Base-by-base conservation (phyloP, 148 eudicot genomes). In the Beta vulgaris region DNA sequence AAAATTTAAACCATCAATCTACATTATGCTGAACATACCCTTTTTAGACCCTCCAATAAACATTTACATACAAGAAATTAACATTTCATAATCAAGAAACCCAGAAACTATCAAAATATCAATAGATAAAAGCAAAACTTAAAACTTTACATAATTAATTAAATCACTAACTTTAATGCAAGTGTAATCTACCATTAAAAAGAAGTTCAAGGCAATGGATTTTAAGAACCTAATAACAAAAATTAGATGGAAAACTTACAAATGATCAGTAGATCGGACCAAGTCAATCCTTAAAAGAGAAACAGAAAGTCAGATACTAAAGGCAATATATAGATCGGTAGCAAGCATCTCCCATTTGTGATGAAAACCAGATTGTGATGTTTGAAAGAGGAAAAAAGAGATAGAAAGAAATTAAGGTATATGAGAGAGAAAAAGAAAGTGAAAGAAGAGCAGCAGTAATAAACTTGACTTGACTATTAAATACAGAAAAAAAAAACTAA, bases 271-370 rank as follows among this genome's bases (percentile, higher is more conserved):
- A 43, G 64, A 57, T 72, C 51, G 35, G 54, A 55, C 35, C 19
- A 55, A 39, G 21, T n/a, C 49, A 72, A 57, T 70, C 58, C 19
- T 25, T 10, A 42, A 39, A 42, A 68, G 5, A n/a, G n/a, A n/a
- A n/a, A n/a, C n/a, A n/a, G n/a, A n/a, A n/a, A 44, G 14, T 28
- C 4, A 7, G 18, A 40, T 14, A 16, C 31, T 61, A 61, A 32
- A 61, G 0, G 26, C 18, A 31, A 37, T 66, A 31, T n/a, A 66
- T 32, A 58, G 40, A 61, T 2, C 4, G 69, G 65, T 49, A 69
- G 71, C 63, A 48, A 69, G 66, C 40, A 53, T 63, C 74, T 49
- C 36, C 82, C 75, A 75, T 75, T 42, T 53, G 60, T 59, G 64
- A 74, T 79, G 36, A 34, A 51, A 40, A 36, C 6, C 21, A 18